Percentiles rank a stretch among this genome's conserved stretches.
Evolutionary conservation across 768 basidiomycete species (phyloP).

Genomic region (Phaeolepiota aurea): DNA sequence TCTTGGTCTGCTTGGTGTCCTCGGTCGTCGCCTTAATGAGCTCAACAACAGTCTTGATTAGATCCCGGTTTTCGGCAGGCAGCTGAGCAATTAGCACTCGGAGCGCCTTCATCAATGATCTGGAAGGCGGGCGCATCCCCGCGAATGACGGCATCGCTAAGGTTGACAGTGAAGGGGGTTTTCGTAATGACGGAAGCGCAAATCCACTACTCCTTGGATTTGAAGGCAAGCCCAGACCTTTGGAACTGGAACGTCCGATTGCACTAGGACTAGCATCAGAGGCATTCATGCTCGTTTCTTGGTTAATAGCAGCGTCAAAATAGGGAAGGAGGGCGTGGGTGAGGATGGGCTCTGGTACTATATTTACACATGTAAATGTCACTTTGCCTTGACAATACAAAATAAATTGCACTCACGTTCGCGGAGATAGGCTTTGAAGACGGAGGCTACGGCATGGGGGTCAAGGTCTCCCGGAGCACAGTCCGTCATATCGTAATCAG

Average conservation of each 20-base stretch:
- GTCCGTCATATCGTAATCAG: constrained; percentile 76
- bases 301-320: constrained; percentile 71
- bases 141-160: constrained; percentile 65
- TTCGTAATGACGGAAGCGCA: constrained; percentile 38
- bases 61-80: constrained; percentile 74
- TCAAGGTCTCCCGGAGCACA: constrained; percentile 83
- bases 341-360: constrained; percentile 84
- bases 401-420: constrained; percentile 58
- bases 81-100: constrained; percentile 57
- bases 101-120: constrained; percentile 47
- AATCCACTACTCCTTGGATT: constrained; percentile 24
- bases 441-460: constrained; percentile 87
- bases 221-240: constrained; percentile 25
- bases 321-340: constrained; percentile 61
- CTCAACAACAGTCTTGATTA: constrained; percentile 76
- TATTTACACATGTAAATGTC: constrained; percentile 2
- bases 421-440: constrained; percentile 89
- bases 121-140: constrained; percentile 54
- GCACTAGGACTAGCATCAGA: constrained; percentile 8
- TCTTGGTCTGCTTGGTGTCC: constrained; percentile 70
- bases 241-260: constrained; percentile 1
- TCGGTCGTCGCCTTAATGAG: constrained; percentile 71
- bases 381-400: constrained; percentile 1
- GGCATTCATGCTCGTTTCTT: constrained; percentile 37
- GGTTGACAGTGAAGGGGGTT: constrained; percentile 75